Evolutionary conservation across 2,329 filamentous ascomycete genomes (phyloP).

Genomic region (Epichloe elymi): DNA sequence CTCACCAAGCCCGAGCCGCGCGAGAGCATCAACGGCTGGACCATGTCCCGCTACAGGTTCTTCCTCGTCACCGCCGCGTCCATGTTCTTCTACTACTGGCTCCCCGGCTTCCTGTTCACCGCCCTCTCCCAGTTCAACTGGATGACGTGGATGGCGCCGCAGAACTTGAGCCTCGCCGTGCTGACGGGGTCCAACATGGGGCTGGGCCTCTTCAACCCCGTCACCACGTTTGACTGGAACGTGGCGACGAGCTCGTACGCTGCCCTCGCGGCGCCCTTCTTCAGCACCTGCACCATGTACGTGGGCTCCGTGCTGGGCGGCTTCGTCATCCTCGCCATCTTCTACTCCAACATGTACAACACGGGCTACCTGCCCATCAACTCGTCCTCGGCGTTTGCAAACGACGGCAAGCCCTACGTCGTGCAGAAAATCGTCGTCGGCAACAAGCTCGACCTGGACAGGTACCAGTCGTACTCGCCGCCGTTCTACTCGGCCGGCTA

Average conservation of each 20-base stretch:
- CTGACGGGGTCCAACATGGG: conserved; percentile 30
- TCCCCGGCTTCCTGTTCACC: conserved; percentile 36
- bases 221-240: conserved; percentile 29
- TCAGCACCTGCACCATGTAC: conserved; percentile 26
- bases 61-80: conserved; percentile 27
- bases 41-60: conserved; percentile 30
- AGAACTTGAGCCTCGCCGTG: conserved; percentile 25
- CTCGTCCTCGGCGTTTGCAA: conserved; percentile 27
- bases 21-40: conserved; percentile 19
- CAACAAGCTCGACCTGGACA: conserved; percentile 23
- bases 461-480: conserved; percentile 29
- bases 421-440: conserved; percentile 22
- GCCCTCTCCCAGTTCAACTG: conserved; percentile 37
- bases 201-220: conserved; percentile 22
- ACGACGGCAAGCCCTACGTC: conserved; percentile 25
- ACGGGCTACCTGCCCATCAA: conserved; percentile 34
- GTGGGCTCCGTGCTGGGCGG: conserved; percentile 22
- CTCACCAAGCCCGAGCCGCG: conserved; percentile 21
- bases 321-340: conserved; percentile 26
- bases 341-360: conserved; percentile 29
- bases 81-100: conserved; percentile 41
- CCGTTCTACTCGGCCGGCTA: conserved; percentile 31
- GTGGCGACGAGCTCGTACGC: conserved; percentile 24
- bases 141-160: conserved; percentile 41
- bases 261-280: conserved; percentile 23